Percentiles rank a stretch among this genome's conserved stretches.
Conservation (phyloP, 208 protist species). For the Zelonia costaricensis region DNA sequence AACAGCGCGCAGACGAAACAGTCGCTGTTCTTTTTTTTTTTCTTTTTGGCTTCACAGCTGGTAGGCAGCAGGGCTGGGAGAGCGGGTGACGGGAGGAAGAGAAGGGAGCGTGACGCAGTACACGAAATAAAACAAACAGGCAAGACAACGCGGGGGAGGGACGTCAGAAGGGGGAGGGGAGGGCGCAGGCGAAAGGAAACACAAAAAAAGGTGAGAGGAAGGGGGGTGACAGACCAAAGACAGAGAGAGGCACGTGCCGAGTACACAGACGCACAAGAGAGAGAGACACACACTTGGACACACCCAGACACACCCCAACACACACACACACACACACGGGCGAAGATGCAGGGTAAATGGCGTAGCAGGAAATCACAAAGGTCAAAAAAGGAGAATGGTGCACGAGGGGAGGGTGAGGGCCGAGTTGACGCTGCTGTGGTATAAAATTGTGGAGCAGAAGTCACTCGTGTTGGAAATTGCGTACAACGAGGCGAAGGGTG, state of each 20-base stretch:
- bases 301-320: neutral
- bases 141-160: neutral
- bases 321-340: slow-evolving; percentile 1
- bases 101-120: too few species aligned
- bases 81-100: too few species aligned
- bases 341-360: too few species aligned
- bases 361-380: neutral
- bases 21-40: slow-evolving; percentile 1
- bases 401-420: too few species aligned
- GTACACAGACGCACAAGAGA: neutral
- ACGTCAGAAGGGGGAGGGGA: neutral
- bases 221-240: too few species aligned
- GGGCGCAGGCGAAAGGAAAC: neutral
- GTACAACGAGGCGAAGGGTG: too few species aligned
- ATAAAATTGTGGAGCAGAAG: too few species aligned
- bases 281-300: neutral
- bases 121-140: too few species aligned
- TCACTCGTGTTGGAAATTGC: too few species aligned
- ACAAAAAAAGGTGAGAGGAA: slow-evolving; percentile 22
- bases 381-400: too few species aligned
- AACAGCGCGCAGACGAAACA: neutral
- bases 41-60: neutral
- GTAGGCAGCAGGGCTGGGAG: neutral
- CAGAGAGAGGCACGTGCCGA: too few species aligned
- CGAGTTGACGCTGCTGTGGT: too few species aligned